A percentile compares a stretch with the other conserved stretches of the same genome.
phyloP scores from a whole-genome alignment of 148 eudicot genomes.

The Rhododendron vialii region DNA sequence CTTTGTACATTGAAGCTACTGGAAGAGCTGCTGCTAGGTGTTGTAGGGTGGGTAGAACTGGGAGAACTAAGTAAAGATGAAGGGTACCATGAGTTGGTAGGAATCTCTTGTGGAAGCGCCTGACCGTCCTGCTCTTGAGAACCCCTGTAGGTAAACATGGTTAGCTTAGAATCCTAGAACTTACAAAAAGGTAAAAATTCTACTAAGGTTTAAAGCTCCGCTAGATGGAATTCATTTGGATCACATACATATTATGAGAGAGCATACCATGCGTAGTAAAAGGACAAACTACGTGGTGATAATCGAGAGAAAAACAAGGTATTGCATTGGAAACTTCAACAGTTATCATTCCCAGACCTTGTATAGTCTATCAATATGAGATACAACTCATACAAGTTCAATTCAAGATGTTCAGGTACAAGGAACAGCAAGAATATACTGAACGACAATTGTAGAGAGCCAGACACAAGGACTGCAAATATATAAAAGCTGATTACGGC shows the following conservation, averaged over 20 bases:
- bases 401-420: not conserved
- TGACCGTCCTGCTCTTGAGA: slow-evolving; percentile 72
- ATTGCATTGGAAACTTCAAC: not conserved
- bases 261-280: not conserved
- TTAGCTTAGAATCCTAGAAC: not conserved
- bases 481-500: not conserved
- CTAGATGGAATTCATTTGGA: not conserved
- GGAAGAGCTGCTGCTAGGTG: slow-evolving; percentile 47
- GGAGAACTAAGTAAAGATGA: slow-evolving; percentile 51
- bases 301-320: not conserved
- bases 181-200: not conserved
- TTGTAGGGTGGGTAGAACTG: slow-evolving; percentile 58
- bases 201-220: not conserved
- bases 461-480: not conserved
- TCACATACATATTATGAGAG: not conserved
- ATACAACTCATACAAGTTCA: not conserved
- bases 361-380: not conserved
- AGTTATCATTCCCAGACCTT: not conserved
- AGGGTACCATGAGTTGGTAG: slow-evolving; percentile 70
- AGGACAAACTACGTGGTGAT: not conserved
- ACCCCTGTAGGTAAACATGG: slow-evolving; percentile 41
- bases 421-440: not conserved
- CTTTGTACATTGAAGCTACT: slow-evolving; percentile 29
- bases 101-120: slow-evolving; percentile 44
- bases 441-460: not conserved